Base-by-base conservation (phyloP, 192 early-diverging fungal genomes). In the Diversispora epigaea region DNA sequence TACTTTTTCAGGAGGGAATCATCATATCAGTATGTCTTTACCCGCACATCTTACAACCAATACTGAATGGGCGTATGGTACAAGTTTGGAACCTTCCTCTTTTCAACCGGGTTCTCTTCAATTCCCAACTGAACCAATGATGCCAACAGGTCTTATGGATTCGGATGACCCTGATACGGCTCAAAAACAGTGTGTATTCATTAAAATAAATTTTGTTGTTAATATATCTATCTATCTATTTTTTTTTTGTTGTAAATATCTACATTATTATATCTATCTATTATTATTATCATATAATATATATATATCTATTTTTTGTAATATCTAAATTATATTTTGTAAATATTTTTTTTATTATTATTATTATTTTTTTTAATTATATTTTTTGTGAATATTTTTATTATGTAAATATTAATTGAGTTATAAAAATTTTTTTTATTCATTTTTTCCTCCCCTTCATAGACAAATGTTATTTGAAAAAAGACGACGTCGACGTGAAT, bases 401-500 rank as follows among this genome's bases (percentile, higher is more conserved):
- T 25, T n/a, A n/a, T n/a, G n/a, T n/a, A 56, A 56, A 19, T 8
- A 62, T 14, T 15, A 10, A 64, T 64, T 4, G 6, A 39, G 2
- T 39, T 12, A 61, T 10, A 39, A 21, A n/a, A 44, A 12, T 67
- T 25, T 22, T 68, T 10, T 50, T 25, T 10, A 32, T 11, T 3
- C 4, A 15, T 46, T 39, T 21, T 21, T 39, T 10, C 22, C 10
- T 9, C 46, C 32, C 21, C 49, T 21, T 50, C 50, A 8, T 32
- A 70, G 81, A 10, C 79, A 77, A 17, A 7, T 80, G 21, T 17
- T 80, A 68, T 76, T 67, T 67, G 97, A 99, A 80, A 97, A 98
- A 79, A 87, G 95, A 19, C 87, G 95, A 49, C 89, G 94, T 45
- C 92, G 97, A 74, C 86, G 97, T 25, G 97, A 98, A 82, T 95